These are phyloP conservation scores for Wickerhamomyces chambardii DNA, from an alignment of 805 yeast species.

Conservation along the genomic window DNA sequence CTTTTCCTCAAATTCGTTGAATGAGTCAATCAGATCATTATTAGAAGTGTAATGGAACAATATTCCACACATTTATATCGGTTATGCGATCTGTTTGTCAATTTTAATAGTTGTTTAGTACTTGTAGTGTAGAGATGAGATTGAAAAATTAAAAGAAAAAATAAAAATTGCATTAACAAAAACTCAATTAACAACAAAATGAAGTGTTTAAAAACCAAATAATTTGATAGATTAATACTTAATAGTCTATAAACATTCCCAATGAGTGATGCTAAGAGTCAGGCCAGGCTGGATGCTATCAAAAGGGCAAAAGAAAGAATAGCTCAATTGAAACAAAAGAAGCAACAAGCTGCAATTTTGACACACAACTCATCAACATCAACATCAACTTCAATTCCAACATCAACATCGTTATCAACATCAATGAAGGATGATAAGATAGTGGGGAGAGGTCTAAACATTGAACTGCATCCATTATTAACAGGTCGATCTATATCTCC, in stretches of 20 bases:
- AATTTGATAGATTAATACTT: too few species aligned
- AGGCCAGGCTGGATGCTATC: neutral
- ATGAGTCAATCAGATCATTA: constrained; percentile 3
- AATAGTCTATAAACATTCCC: too few species aligned
- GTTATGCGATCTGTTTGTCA: too few species aligned
- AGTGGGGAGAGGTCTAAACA: constrained; percentile 11
- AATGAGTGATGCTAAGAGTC: too few species aligned
- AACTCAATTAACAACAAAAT: too few species aligned
- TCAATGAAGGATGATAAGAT: neutral
- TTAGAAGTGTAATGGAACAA: constrained; percentile 22
- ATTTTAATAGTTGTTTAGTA: too few species aligned
- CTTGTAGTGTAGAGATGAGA: too few species aligned
- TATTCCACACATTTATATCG: constrained; percentile 68
- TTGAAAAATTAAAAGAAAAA: too few species aligned
- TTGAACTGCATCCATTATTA: constrained; percentile 21
- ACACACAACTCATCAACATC: too few species aligned
- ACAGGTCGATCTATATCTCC: constrained; percentile 8
- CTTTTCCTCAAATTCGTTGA: constrained; percentile 12
- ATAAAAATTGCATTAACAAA: too few species aligned
- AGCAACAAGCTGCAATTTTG: neutral
- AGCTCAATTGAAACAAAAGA: neutral
- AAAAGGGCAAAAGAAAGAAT: neutral
- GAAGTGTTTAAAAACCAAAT: too few species aligned
- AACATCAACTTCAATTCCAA: too few species aligned
- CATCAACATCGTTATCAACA: neutral